Evolutionary conservation across 2,329 filamentous ascomycete genomes (phyloP), one percentile per base, ranked within the genome.

Genomic region (Falciphora oryzae): DNA sequence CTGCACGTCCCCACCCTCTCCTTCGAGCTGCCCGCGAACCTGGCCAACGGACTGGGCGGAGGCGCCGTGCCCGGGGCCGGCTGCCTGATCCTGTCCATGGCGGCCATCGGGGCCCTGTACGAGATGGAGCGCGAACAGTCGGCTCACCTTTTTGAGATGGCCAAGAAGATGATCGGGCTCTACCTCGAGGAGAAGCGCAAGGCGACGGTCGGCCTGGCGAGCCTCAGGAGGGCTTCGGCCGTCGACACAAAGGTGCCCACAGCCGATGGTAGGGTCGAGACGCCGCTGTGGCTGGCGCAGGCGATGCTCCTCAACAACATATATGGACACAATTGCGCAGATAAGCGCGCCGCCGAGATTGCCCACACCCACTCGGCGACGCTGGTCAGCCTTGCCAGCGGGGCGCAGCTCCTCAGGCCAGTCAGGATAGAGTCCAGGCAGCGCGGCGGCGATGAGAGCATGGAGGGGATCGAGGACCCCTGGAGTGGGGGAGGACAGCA

Each of bases 241-340:
- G 44, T 18, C 44, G 44, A 53, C 44, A n/a, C n/a, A 22, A 74
- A 77, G 63, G 82, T 85, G 66, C 18, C 50, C 8, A 53, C 64
- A 25, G 77, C 81, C 64, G 89, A 92, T 65, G 83, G 83, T 62
- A 82, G 86, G 22, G 84, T 87, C 56, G 87, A 92, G 69, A 94
- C 93, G 2, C 94, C 94, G 0, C 83, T 97, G 57, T 98, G 94
- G 93, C 83, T 99, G 31, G 93, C 98, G 22, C 95, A 98, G 76
- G 92, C 94, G 0, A 98, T 98, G 94, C 81, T 98, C 11, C 83
- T 99, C 62, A 98, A 97, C 73, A 91, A 98, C 53, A 91, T 97
- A 22, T 98, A 97, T 73, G 94, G 94, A 18, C 92, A 97, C 75
- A 96, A 96, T 69, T 96, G 93, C 74, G 92, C 91, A 53, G 94